Base-by-base conservation (phyloP, 345 rosid genomes). In the Raphanus raphanistrum region DNA sequence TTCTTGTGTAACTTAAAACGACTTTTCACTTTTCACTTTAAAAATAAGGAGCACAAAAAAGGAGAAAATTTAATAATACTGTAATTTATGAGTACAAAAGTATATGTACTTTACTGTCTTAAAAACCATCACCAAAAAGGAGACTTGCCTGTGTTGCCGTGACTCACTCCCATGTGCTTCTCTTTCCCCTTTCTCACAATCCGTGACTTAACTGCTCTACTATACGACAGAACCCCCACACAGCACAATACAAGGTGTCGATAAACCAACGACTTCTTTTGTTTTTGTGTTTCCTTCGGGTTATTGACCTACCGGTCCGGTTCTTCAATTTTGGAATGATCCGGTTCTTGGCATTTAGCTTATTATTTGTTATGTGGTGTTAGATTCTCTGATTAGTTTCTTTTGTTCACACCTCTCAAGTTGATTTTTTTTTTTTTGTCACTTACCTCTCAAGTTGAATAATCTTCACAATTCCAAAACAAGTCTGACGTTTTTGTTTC, bases 111-210 rank as follows among this genome's bases (percentile, higher is more conserved):
- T 45, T 25, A 29, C 16, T 15, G 28, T 35, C 36, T 16, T 43
- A 28, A 64, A 68, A 63, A 76, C 31, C 13, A 76, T 76, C 69
- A 76, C 57, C 63, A n/a, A 66, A 78, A 66, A 78, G 21, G 63
- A 70, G 63, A 68, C 69, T 66, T 66, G 43, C 17, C 29, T 72
- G 54, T 65, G 70, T 63, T 58, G 73, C 81, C 81, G 81, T 78
- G 81, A 78, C 77, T 72, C 77, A 66, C 32, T 25, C 67, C 77
- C 81, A 78, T 72, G 81, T 78, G 81, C 77, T 66, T 10, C 66
- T 76, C 70, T 71, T 77, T 71, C 68, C 36, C 36, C 36, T 32
- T 32, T 32, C 36, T 32, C 36, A 32, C 6, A 32, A 32, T 73
- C 77, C 77, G 81, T 78, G 81, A 78, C 77, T 28, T 60, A 28